Evolutionary conservation across 1,284 basidiomycete species (phyloP).

Genomic region (Cutaneotrichosporon cavernicola): DNA sequence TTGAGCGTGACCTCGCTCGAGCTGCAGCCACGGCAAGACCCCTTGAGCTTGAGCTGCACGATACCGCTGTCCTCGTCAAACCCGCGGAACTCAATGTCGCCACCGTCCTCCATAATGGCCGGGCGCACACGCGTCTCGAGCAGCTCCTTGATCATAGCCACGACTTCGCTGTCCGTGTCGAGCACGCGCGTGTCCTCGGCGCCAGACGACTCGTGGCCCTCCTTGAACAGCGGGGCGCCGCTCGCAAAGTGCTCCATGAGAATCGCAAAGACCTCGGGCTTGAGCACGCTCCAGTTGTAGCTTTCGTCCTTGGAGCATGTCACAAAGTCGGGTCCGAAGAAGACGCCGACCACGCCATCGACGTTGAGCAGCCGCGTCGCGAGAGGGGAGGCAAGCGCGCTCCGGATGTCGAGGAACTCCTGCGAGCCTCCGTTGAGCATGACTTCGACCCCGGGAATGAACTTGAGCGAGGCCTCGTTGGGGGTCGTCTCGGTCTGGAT

Average conservation of each 20-base stretch:
- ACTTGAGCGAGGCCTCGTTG: constrained; percentile 96
- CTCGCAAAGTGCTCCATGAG: constrained; percentile 98
- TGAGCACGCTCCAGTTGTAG: constrained; percentile 82
- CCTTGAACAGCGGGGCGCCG: constrained; percentile 76
- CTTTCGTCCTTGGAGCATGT: constrained; percentile 90
- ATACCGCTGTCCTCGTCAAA: constrained; percentile 58
- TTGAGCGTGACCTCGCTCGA: constrained; percentile 87
- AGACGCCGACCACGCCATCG: constrained; percentile 82
- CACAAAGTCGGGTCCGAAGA: constrained; percentile 97
- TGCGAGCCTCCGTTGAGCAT: constrained; percentile 79
- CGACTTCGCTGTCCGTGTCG: constrained; percentile 93
- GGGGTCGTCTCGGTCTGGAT: constrained; percentile 97
- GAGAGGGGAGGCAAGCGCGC: constrained; percentile 80
- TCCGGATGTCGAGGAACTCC: constrained; percentile 87
- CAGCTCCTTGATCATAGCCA: constrained; percentile 98
- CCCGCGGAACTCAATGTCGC: constrained; percentile 59
- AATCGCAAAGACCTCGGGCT: constrained; percentile 97
- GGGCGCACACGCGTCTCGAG: constrained; percentile 92
- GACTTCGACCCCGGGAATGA: constrained; percentile 88
- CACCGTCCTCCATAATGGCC: constrained; percentile 74
- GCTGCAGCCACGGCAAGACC: constrained; percentile 92
- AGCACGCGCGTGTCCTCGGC: constrained; percentile 94
- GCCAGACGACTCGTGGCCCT: constrained; percentile 67
- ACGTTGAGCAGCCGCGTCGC: constrained; percentile 91
- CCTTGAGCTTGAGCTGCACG: constrained; percentile 82